Evolutionary conservation across 176 grass and related monocot species (phyloP), one percentile per base, ranked within the genome.

Genomic region (Elymus sibiricus): DNA sequence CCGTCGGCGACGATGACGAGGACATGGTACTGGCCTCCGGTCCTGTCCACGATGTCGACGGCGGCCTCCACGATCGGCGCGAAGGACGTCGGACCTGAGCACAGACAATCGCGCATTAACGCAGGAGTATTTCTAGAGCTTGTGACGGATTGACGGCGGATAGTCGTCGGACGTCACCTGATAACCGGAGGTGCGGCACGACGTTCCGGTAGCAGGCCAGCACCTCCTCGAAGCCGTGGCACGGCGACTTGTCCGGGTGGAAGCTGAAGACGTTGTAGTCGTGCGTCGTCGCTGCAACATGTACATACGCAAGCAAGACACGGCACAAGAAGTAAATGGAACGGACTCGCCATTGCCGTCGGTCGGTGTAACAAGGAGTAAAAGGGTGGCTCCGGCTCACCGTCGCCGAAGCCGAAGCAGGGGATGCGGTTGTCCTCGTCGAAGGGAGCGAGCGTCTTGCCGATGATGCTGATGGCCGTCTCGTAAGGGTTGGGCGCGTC

Each of bases 151-250:
- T 4, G 31, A 9, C 44, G 15, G 1, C 4, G 70, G 44, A 1
- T 5, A 6, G 35, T 37, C 35, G 35, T 37, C 35, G 35, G 35
- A 37, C 26, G 8, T 34, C 75, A 97, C 94, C 95, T 17, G 93
- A 88, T 6, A 98, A 85, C 88, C 68, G 86, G 83, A 98, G 87
- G 78, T 98, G 89, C 13, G 93, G 86, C 71, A 92, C 87, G 6
- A 98, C 90, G 62, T 84, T 92, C 78, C 68, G 71, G 84, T 98
- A 98, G 72, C 95, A 98, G 25, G 75, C 74, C 6, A 98, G 87
- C 34, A 98, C 96, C 86, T 98, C 96, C 76, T 98, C 93, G 65
- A 98, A 98, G 47, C 96, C 96, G 4, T 95, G 91, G 87, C 96
- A 98, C 17, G 96, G 91, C 5, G 91, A 87, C 28, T 82, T 82